These are phyloP conservation scores for Abortiporus biennis DNA, from an alignment of 1,284 basidiomycete species.

Conservation along the genomic window DNA sequence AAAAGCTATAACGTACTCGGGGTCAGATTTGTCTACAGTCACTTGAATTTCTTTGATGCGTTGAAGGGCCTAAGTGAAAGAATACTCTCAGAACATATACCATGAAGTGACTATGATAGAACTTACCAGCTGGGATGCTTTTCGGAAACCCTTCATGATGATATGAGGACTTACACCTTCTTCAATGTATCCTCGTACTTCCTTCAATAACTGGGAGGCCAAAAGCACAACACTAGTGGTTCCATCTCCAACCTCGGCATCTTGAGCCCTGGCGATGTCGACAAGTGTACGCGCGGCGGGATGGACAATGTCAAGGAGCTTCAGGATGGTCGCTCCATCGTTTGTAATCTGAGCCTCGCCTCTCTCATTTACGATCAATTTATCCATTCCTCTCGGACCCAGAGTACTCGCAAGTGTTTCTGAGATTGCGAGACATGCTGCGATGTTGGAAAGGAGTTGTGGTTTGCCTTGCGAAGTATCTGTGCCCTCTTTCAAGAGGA, in stretches of 20 bases:
- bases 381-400: constrained; percentile 99
- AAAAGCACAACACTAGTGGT: constrained; percentile 95
- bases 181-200: constrained; percentile 88
- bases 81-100: constrained; percentile 12
- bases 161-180: constrained; percentile 97
- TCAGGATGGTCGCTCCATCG: constrained; percentile 97
- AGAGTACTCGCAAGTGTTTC: constrained; percentile 91
- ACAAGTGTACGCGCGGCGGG: constrained; percentile 95
- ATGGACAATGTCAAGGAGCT: constrained; percentile 95
- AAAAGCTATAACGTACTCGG: constrained; percentile 55
- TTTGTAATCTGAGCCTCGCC: constrained; percentile 98
- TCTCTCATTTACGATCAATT: constrained; percentile 87
- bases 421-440: constrained; percentile 88
- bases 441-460: constrained; percentile 94
- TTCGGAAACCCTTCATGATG: constrained; percentile 94
- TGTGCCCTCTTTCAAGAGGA: constrained; percentile 92
- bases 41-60: constrained; percentile 90
- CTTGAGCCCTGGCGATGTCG: constrained; percentile 96
- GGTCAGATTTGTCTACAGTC: constrained; percentile 85
- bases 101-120: constrained; percentile 9
- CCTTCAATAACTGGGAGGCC: constrained; percentile 93
- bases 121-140: constrained; percentile 81
- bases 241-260: constrained; percentile 97
- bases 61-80: constrained; percentile 62
- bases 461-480: constrained; percentile 94